Evolutionary conservation across 2,329 filamentous ascomycete genomes (phyloP), one percentile per base, ranked within the genome.

Genomic region (Cladophialophora chaetospira): DNA sequence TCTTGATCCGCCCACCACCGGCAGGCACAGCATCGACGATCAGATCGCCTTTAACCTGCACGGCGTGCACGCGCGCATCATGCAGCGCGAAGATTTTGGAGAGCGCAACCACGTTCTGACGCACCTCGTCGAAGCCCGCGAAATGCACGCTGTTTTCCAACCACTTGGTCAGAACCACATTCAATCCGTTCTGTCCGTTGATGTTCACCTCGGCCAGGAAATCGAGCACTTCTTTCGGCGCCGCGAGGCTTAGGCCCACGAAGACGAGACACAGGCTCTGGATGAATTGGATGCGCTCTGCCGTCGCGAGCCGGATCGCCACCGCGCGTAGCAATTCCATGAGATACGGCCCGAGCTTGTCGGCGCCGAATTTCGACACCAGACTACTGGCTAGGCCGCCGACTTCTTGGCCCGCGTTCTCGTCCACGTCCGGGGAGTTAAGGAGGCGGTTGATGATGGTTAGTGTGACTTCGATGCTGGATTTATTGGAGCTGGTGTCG

Each of bases 191-290:
- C 57, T 72, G 67, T 8, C 86, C 87, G 45, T 85, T 84, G 63
- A 97, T 88, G 65, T 91, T 83, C 61, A 96, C 87, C 68, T 91
- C 87, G 59, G 88, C 88, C 28, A 99, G 79, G 76, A 99, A 99
- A 53, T 94, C 87, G 11, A 97, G 88, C 1, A 99, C 92, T 67
- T 97, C 94, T 21, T 85, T 84, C 8, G 93, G 88, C 45, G 90
- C 91, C 47, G 88, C 85, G 11, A 97, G 81, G 8, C 91, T 93
- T 6, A 99, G 80, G 42, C 93, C 86, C 2, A 93, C 94, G 72
- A 99, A 99, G 1, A 99, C 94, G 4, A 97, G 81, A 53, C 96
- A 97, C 48, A 99, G 77, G 52, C 91, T 96, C 74, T 99, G 94
- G 62, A 99, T 97, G 70, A 99, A 95, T 5, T 88, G 86, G 0